Evolutionary conservation across 2,329 filamentous ascomycete genomes (phyloP), one percentile per base, ranked within the genome.

Genomic region (Gyromitra esculenta): DNA sequence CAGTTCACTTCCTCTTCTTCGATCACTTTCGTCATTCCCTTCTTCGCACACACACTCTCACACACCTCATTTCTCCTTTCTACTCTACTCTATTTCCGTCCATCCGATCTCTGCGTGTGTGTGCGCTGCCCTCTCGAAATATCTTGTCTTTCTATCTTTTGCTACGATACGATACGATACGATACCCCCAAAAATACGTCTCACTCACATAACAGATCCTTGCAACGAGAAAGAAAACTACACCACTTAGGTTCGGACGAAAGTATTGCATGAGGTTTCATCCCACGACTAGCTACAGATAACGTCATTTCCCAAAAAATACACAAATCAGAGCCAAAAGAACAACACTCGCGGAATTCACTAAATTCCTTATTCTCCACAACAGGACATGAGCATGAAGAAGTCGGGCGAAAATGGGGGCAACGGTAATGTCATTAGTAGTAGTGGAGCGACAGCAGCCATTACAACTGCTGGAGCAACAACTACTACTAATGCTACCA

Each of bases 341-440:
- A 70, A 56, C 48, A 75, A 48, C 31, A 70, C 37, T 48, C 43
- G 15, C 59, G 50, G 48, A 69, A 69, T 74, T 74, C 56, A 50
- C 37, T 68, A 39, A 74, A 65, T 74, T 74, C 71, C 31, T 43
- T 21, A 64, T 77, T 50, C 62, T 76, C 74, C 71, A 48, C 41
- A 57, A 31, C 56, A 62, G 59, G 57, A 43, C 52, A 68, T 75
- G 65, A 75, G 57, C 65, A 69, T 65, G 75, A 75, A 69, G 54
- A 77, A 77, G 66, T 64, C 71, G 75, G 72, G 71, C 64, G 75
- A 77, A 25, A 66, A 48, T 52, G 75, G 75, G 41, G 52, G 70
- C 50, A 77, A 50, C 72, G 66, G 75, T 66, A 77, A 59, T 70
- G 65, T 71, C 59, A 75, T 77, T 74, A 75, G 70, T 75, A 75